Base-by-base conservation (phyloP, 2,329 filamentous ascomycete genomes). In the Xylaria digitata region DNA sequence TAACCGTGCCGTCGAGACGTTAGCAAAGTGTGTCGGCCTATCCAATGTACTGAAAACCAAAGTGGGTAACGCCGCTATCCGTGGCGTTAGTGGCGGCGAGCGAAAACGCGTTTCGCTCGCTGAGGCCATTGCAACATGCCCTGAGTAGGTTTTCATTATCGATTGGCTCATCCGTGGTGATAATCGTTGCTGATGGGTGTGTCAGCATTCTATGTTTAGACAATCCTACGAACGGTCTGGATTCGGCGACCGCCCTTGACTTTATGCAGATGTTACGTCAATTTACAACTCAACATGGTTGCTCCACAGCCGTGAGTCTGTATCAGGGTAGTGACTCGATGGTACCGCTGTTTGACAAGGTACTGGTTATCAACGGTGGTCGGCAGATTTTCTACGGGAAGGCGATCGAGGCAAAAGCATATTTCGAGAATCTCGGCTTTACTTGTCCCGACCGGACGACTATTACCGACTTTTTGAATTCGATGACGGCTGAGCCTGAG, bases 91-190 rank as follows among this genome's bases (percentile, higher is more conserved):
- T 55, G 86, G 86, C 48, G 86, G 86, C 34, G 85, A 89, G 73
- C 82, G 85, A 66, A 89, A 91, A 76, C 85, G 90, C 78, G 89
- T 92, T 1, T 87, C 86, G 48, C 89, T 92, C 66, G 89, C 87
- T 0, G 90, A 92, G 76, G 88, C 89, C 2, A 82, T 88, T 56
- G 81, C 89, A 32, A 86, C 86, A 21, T 49, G 34, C 21, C 30
- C 63, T 17, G 62, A 55, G 37, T 64, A 62, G 30, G 53, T 56
- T 19, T 21, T 23, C 34, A 21, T 43, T 17, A 5, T 19, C 11
- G 37, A 40, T 40, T 40, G 15, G 37, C 37, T 15, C 13, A 40
- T 40, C 37, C 37, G 13, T 13, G 37, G 13, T 8, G 37, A 26
- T 19, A 8, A 21, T 56, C 5, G 11, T 56, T 52, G 32, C 42